Percentiles rank a stretch among this genome's conserved stretches.
phyloP scores from a whole-genome alignment of 257 asterid species.

The Nyctanthes arbortristis region DNA sequence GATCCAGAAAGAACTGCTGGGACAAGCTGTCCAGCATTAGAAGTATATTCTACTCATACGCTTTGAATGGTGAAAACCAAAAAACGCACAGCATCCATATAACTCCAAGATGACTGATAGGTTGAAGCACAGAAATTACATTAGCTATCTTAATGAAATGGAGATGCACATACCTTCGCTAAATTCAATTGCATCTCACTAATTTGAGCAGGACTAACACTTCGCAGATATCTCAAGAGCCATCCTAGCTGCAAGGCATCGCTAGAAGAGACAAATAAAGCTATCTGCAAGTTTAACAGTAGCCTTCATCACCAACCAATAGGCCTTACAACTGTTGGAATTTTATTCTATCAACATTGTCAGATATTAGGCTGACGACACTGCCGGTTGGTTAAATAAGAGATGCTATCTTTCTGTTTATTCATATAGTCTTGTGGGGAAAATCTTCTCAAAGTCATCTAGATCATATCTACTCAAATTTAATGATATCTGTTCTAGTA shows the following conservation, averaged over 20 bases:
- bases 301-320: conserved; percentile 25
- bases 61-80: not conserved
- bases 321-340: not conserved
- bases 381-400: not conserved
- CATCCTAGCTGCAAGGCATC: conserved; percentile 82
- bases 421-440: conserved; percentile 7
- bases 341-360: not conserved
- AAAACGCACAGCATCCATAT: not conserved
- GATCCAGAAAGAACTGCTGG: not conserved
- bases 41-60: not conserved
- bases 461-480: conserved; percentile 19
- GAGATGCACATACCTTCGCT: conserved; percentile 66
- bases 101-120: not conserved
- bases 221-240: conserved; percentile 69
- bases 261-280: conserved; percentile 74
- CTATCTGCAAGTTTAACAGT: conserved; percentile 63
- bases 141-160: conserved; percentile 11
- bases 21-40: not conserved
- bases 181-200: conserved; percentile 63
- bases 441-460: not conserved
- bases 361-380: not conserved
- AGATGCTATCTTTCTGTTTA: conserved; percentile 11
- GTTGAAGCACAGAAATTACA: conserved; percentile 13
- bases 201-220: conserved; percentile 61
- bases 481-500: not conserved